Percentiles rank a stretch among this genome's conserved stretches.
These are phyloP conservation scores for Crithidia bombi DNA, from an alignment of 208 protist genomes.

Conservation along the genomic window DNA sequence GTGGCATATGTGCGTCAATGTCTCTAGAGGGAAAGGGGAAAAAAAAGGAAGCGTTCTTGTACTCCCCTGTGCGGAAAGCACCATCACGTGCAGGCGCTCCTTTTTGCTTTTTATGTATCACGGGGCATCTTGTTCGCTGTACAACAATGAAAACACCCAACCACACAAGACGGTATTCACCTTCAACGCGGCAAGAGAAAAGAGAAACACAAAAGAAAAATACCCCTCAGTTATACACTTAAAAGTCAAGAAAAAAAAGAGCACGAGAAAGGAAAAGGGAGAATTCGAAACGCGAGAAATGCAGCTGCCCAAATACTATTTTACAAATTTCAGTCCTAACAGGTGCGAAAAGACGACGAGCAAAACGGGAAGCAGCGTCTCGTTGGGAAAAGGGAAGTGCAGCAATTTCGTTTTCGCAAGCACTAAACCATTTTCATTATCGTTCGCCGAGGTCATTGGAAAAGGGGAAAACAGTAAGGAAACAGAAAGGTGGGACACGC, in stretches of 20 bases:
- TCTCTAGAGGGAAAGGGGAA: not conserved
- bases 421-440: not conserved
- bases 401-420: not conserved
- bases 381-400: conserved; percentile 5
- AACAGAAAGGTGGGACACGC: not conserved
- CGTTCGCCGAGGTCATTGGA: not conserved
- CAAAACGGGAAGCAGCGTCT: conserved; percentile 12
- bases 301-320: conserved; percentile 1
- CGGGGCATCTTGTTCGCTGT: not conserved
- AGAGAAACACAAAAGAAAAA: conserved; percentile 25
- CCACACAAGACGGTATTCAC: conserved; percentile 12
- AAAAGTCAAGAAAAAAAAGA: not conserved
- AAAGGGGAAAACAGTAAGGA: not conserved
- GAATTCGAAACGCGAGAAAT: conserved; percentile 1
- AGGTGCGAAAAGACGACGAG: not conserved
- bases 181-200: conserved; percentile 8
- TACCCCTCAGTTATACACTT: conserved; percentile 2
- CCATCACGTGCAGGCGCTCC: not conserved
- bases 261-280: not conserved
- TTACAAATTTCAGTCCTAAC: conserved; percentile 1
- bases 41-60: conserved; percentile 1
- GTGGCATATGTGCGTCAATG: not conserved
- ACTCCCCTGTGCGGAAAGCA: not conserved
- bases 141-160: conserved; percentile 30
- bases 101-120: too few species aligned